Base-by-base conservation (phyloP, 805 yeast species). In the Cyberlindnera bimundalis region DNA sequence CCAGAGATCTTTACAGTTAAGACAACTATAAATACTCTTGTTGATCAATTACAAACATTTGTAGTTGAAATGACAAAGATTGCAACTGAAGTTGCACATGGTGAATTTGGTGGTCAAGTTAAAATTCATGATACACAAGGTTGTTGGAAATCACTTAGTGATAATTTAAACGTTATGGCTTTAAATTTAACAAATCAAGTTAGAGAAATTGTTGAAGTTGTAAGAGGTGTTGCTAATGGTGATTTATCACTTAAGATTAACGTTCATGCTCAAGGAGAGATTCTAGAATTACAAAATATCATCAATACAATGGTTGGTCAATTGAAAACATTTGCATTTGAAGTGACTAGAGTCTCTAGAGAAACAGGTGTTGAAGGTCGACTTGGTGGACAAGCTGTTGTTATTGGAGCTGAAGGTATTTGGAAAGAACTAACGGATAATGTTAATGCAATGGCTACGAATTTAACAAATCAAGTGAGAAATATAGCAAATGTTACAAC, bases 291-390 rank as follows among this genome's bases (percentile, higher is more conserved):
- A 47, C 95, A 86, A 60, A 84, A 83, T 67, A 87, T 95, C 8
- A 86, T 86, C 55, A 87, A 87, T 58, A 78, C 89, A 44, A 87
- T 87, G 96, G 96, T 87, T 71, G 95, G 84, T 55, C 80, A 90
- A 34, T 73, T 87, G 57, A 91, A 85, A 59, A 81, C 86, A 35
- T 87, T 87, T 61, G 95, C 95, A 5, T 76, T 81, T 15, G 96
- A 87, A 62, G 96, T 87, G 39, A 84, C 95, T 1, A 75, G 89
- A 55, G 95, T 87, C 29, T 95, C 96, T 10, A 79, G 87, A 51
- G 96, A 87, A 67, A 95, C 87, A 46, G 96, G 96, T 67, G 85
- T 86, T 35, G 91, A 87, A 57, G 96, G 96, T 63, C 82, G 84
- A 59, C 73, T 87, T 39, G 96, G 96, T 52, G 93, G 86, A 33